A percentile compares a stretch with the other conserved stretches of the same genome.
Evolutionary conservation across 129 eudicot genomes (phyloP).

Genomic region (Solidago caesia): DNA sequence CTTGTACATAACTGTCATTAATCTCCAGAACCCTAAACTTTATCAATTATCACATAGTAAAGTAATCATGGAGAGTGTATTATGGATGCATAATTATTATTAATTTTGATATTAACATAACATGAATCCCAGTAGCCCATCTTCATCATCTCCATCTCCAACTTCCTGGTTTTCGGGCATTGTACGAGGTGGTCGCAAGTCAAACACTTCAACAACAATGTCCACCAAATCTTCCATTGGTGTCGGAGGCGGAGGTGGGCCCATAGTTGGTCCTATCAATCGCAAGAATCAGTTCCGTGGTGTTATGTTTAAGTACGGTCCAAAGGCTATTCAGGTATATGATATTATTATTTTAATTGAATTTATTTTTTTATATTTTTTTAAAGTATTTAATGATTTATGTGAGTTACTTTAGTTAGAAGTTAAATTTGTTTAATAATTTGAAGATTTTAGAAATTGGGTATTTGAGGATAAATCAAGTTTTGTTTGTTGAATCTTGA

Average conservation of each 20-base stretch:
- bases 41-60: too few species aligned
- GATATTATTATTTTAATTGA: background rate
- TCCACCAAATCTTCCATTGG: constrained; percentile 30
- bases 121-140: constrained; percentile 42
- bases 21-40: too few species aligned
- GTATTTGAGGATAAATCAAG: background rate
- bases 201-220: constrained; percentile 34
- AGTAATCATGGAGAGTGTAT: too few species aligned
- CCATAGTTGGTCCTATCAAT: constrained; percentile 46
- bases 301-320: constrained; percentile 86
- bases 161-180: constrained; percentile 84
- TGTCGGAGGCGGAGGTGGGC: constrained; percentile 21
- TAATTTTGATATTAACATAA: background rate
- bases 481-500: background rate
- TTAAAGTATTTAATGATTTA: background rate
- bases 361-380: background rate
- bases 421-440: background rate
- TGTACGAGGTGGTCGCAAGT: constrained; percentile 75
- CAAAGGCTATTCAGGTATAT: constrained; percentile 73
- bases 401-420: background rate
- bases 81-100: too few species aligned
- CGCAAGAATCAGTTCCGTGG: constrained; percentile 83
- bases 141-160: constrained; percentile 46
- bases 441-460: background rate
- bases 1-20: too few species aligned